Evolutionary conservation across 495 filamentous ascomycete species (phyloP).

Genomic region (Melanomma pulvis-pyrius): DNA sequence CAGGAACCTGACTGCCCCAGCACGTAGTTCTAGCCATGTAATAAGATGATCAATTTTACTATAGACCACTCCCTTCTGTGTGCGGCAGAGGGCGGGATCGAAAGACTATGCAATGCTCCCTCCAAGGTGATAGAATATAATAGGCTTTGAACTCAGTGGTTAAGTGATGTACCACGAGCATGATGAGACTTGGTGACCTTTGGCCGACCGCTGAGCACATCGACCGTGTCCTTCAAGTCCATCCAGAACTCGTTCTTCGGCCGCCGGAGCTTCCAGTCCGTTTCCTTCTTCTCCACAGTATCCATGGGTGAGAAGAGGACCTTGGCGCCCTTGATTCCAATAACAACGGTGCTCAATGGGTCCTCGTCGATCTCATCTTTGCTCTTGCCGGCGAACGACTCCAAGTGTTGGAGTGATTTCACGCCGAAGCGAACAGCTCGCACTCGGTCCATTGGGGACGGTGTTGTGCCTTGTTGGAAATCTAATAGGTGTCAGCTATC

Average conservation of each 20-base stretch:
- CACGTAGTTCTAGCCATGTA: too few relatives aligned
- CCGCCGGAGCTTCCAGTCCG: slow-evolving; percentile 87
- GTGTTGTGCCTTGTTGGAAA: slow-evolving; percentile 90
- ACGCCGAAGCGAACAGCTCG: slow-evolving; percentile 90
- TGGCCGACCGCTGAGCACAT: slow-evolving; percentile 76
- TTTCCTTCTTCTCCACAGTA: slow-evolving; percentile 77
- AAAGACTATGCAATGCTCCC: too few relatives aligned
- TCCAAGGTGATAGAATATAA: background rate
- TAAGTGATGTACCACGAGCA: background rate
- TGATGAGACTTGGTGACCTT: background rate
- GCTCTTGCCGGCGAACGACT: slow-evolving; percentile 69
- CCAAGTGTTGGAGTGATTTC: slow-evolving; percentile 86
- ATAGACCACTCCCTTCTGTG: too few relatives aligned
- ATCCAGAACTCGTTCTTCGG: slow-evolving; percentile 89
- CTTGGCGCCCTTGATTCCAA: slow-evolving; percentile 87
- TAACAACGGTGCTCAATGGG: slow-evolving; percentile 72
- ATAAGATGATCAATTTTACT: too few relatives aligned
- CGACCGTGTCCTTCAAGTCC: slow-evolving; percentile 75
- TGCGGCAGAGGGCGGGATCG: too few relatives aligned
- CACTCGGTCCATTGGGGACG: slow-evolving; percentile 93
- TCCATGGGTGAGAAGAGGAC: slow-evolving; percentile 84
- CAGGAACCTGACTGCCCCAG: too few relatives aligned
- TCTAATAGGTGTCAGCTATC: slow-evolving; percentile 44
- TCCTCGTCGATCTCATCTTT: slow-evolving; percentile 70
- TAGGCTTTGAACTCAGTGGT: background rate